A percentile compares a stretch with the other conserved stretches of the same genome.
These are phyloP conservation scores for Phialophora macrospora DNA, from an alignment of 2,329 filamentous ascomycete genomes.

Conservation along the genomic window DNA sequence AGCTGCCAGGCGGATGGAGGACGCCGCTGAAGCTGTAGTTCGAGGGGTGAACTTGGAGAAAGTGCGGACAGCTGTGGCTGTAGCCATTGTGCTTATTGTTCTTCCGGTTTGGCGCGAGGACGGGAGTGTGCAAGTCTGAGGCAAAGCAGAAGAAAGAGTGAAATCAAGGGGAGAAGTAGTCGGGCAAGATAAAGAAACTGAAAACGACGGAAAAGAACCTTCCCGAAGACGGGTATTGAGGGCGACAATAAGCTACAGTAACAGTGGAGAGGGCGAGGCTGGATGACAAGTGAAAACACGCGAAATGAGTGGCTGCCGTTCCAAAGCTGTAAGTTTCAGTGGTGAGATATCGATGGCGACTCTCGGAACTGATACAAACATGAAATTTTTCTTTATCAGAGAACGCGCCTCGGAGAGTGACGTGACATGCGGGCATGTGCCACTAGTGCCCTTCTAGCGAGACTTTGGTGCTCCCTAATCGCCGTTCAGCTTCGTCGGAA, in stretches of 20 bases:
- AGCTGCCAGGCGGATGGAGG: constrained; percentile 48
- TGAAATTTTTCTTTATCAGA: constrained; percentile 22
- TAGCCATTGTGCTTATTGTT: constrained; percentile 39
- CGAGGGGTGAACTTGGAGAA: constrained; percentile 51
- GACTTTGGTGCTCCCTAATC: constrained; percentile 1
- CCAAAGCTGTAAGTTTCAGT: neutral
- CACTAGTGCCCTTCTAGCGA: constrained; percentile 4
- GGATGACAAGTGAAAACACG: constrained; percentile 7
- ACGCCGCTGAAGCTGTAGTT: constrained; percentile 45
- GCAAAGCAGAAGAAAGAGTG: constrained; percentile 10
- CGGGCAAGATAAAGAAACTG: constrained; percentile 11
- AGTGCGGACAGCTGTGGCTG: constrained; percentile 51
- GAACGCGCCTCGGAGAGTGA: constrained; percentile 1
- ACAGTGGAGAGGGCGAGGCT: constrained; percentile 20
- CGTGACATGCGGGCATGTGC: constrained; percentile 11
- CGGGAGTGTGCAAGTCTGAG: neutral
- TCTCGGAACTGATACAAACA: neutral
- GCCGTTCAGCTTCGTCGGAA: constrained; percentile 1
- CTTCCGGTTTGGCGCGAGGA: neutral
- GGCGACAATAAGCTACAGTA: constrained; percentile 7
- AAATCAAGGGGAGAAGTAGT: neutral
- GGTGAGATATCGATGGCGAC: constrained; percentile 1
- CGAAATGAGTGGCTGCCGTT: constrained; percentile 2
- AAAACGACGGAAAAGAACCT: neutral
- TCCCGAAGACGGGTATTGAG: constrained; percentile 12